Evolutionary conservation across 768 basidiomycete genomes (phyloP), one percentile per base, ranked within the genome.

Genomic region (Xerocomus spinulosus): DNA sequence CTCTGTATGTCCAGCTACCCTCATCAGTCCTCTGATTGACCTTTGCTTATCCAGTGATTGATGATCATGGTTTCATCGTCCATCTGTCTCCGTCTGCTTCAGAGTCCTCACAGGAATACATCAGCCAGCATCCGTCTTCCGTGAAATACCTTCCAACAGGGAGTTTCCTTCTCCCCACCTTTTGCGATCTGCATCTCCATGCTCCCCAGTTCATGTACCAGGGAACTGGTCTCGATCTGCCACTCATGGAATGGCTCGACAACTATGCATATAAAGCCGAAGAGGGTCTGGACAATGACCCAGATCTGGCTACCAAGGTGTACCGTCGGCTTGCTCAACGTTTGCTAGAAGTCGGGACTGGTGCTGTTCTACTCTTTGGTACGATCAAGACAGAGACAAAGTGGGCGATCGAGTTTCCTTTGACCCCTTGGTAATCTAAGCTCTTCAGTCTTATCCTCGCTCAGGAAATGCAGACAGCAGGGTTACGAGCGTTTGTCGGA

Each of bases 131-230:
- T 15, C 46, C 5, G 7, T 47, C 54, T 17, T 52, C 51, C 13
- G 40, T 50, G 20, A 59, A 70, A 32, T 59, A 52, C 5, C 59
- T 86, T 12, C 77, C 78, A 3, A 25, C 46, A 9, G 81, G 82
- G n/a, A 75, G 70, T 44, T 89, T 92, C 59, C 48, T 92, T 34
- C 53, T 87, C n/a, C 88, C 91, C 2, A 79, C 82, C 0, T 93
- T 92, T 64, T 81, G 78, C 48, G 91, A 93, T 63, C 72, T 90
- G 5, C 91, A 93, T 60, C 74, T 92, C 0, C 92, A 94, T 61
- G 90, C 91, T 0, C 88, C 92, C 1, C 92, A 94, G 61, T 92
- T 87, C 61, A 72, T 92, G 28, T 93, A 92, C 50, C 85, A 90
- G 47, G 92, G 92, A 3, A 90, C 81, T 1, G 91, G 92, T 0